Percentiles rank a stretch among this genome's conserved stretches.
Evolutionary conservation across 2,329 filamentous ascomycete genomes (phyloP).

Genomic region (Microdochium paspali): DNA sequence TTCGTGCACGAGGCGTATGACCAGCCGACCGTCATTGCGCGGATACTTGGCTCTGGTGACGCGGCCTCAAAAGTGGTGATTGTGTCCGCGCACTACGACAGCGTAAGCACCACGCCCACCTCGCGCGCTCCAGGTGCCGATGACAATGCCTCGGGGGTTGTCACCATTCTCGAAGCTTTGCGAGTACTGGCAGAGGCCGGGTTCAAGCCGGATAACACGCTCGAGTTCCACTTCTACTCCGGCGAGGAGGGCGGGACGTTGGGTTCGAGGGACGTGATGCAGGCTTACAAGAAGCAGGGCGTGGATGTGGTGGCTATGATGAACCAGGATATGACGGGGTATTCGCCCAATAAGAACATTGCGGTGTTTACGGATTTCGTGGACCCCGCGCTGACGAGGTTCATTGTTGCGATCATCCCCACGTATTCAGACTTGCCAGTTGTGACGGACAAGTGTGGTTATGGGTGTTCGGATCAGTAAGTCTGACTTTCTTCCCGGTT

Average conservation of each 20-base stretch:
- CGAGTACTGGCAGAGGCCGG: conserved; percentile 44
- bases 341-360: conserved; percentile 24
- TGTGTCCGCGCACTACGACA: conserved; percentile 34
- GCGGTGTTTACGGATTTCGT: conserved; percentile 29
- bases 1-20: conserved; percentile 28
- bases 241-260: conserved; percentile 74
- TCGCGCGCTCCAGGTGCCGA: neutral
- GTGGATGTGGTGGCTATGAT: conserved; percentile 29
- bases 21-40: conserved; percentile 32
- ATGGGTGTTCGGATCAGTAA: conserved; percentile 24
- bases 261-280: conserved; percentile 50
- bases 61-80: conserved; percentile 15
- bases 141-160: conserved; percentile 16
- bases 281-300: conserved; percentile 20
- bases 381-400: conserved; percentile 25
- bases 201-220: conserved; percentile 54
- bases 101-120: conserved; percentile 12
- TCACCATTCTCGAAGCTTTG: conserved; percentile 32
- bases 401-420: conserved; percentile 24
- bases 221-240: conserved; percentile 83
- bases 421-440: conserved; percentile 21
- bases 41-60: conserved; percentile 26
- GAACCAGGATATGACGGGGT: conserved; percentile 35
- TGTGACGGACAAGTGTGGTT: conserved; percentile 29
- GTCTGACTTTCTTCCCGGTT: conserved; percentile 6